Evolutionary conservation across 2,329 filamentous ascomycete species (phyloP).

Genomic region (Gnomoniopsis sp.): DNA sequence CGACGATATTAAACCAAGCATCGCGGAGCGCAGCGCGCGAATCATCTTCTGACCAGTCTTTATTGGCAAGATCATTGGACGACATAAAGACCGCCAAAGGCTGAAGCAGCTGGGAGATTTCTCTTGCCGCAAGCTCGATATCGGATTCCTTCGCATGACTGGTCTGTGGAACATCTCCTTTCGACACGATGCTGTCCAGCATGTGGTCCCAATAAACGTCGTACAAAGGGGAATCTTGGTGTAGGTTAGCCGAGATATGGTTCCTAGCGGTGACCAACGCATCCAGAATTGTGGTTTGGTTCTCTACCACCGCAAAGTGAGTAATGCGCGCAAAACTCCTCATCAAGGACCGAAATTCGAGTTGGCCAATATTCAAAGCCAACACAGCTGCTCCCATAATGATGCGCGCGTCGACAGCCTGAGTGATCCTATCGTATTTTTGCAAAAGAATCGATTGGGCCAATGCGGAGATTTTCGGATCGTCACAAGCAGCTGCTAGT

Average conservation of each 20-base stretch:
- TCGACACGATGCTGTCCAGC: conserved; percentile 82
- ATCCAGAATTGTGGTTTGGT: conserved; percentile 63
- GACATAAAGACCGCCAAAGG: conserved; percentile 86
- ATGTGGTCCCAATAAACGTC: conserved; percentile 81
- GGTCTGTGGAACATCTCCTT: conserved; percentile 78
- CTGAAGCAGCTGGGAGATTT: conserved; percentile 83
- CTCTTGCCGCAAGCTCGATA: conserved; percentile 75
- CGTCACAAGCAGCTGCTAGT: conserved; percentile 77
- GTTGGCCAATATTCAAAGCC: conserved; percentile 70
- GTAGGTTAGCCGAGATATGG: conserved; percentile 69
- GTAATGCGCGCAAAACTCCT: conserved; percentile 77
- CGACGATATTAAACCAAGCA: conserved; percentile 96
- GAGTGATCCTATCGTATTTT: conserved; percentile 83
- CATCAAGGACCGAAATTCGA: conserved; percentile 81
- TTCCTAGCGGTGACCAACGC: conserved; percentile 80
- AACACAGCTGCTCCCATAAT: conserved; percentile 77
- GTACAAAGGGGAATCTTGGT: conserved; percentile 69
- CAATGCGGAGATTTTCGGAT: conserved; percentile 89
- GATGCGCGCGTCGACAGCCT: conserved; percentile 77
- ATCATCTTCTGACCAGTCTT: conserved; percentile 59
- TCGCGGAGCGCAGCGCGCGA: conserved; percentile 74
- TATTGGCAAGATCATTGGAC: conserved; percentile 52
- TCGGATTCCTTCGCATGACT: conserved; percentile 74
- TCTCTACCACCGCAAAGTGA: conserved; percentile 68
- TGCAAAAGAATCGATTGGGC: conserved; percentile 96